Base-by-base conservation (phyloP, 2,329 filamentous ascomycete species). In the Penicillium digitatum region DNA sequence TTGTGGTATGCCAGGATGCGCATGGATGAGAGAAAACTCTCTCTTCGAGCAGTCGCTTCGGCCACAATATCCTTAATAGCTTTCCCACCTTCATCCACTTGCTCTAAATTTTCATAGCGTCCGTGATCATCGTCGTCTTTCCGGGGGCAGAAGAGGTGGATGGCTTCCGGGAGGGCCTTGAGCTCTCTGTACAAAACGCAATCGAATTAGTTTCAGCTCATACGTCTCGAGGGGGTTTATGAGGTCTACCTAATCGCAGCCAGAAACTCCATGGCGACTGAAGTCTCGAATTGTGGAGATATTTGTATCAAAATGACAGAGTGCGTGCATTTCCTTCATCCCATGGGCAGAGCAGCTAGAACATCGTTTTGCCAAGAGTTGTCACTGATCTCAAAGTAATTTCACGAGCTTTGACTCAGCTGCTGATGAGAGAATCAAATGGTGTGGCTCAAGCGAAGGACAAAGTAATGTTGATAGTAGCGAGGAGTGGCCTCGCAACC, bases 141-240 rank as follows among this genome's bases (percentile, higher is more conserved):
- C 57, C 82, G 84, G 1, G 88, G 86, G 58, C 88, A 91, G 56
- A 90, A 82, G 49, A 89, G 77, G 65, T 91, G 88, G 24, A 78
- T 74, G 14, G 81, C 70, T 35, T 73, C 69, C 5, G 76, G 74
- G 47, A 78, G 67, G 55, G 69, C 65, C 64, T 76, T 72, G n/a
- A 79, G 64, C 65, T 77, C 75, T 57, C 75, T 77, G 56, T 27
- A 53, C 20, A 29, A 32, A 48, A 31, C 18, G 16, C 34, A 51
- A 37, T 24, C 35, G 24, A 10, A 34, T 67, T 38, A 67, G 59
- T 47, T 43, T 14, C 16, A 34, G 18, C n/a, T 18, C 4, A 37
- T 16, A 18, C 32, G 11, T 1, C 10, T 39, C 8, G 3, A 47
- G 9, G 16, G 2, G 4, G 7, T 35, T 14, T 20, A 34, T 26